Base-by-base conservation (phyloP, 2,329 filamentous ascomycete species). In the Sporothrix luriei region DNA sequence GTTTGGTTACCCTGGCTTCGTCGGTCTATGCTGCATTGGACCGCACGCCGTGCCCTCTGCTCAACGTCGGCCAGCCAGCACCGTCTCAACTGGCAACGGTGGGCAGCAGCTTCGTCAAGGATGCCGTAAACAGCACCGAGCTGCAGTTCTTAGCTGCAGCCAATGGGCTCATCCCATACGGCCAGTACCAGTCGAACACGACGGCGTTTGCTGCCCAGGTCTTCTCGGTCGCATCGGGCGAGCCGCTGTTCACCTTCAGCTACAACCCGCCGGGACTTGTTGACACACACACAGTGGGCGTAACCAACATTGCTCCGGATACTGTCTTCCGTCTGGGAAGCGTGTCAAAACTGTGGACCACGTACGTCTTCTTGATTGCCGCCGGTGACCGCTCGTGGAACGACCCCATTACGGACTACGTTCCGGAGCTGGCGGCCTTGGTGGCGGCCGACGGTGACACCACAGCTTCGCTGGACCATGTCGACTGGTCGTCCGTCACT, bases 241-340 rank as follows among this genome's bases (percentile, higher is more conserved):
- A 49, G 13, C 51, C 61, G 9, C 49, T 69, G 13, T 69, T 49
- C 38, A 59, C 59, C 1, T 69, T 33, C 61, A 52, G 54, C 61
- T 57, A 59, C 43, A 24, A 40, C 40, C 49, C 49, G 2, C 43
- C 46, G 1, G 29, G 48, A 24, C 51, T 69, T 1, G 24, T 33
- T 4, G 26, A 26, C 9, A 19, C 52, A 9, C 67, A 43, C 16
- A 62, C 57, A 0, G 64, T 66, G 10, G 70, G 68, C 24, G 68
- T 70, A 6, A n/a, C 49, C 14, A 14, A 24, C 40, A 65, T 80
- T 29, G 74, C 78, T 16, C 70, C 75, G 24, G 69, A 80, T 24
- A 80, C 79, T 3, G 72, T 79, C 16, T 80, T 76, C 49, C 74
- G 78, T 1, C 76, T 80, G 6, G 79, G 77, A 0, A 80, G 78